phyloP scores from a whole-genome alignment of 345 rosid species.

The Reutealis trisperma region DNA sequence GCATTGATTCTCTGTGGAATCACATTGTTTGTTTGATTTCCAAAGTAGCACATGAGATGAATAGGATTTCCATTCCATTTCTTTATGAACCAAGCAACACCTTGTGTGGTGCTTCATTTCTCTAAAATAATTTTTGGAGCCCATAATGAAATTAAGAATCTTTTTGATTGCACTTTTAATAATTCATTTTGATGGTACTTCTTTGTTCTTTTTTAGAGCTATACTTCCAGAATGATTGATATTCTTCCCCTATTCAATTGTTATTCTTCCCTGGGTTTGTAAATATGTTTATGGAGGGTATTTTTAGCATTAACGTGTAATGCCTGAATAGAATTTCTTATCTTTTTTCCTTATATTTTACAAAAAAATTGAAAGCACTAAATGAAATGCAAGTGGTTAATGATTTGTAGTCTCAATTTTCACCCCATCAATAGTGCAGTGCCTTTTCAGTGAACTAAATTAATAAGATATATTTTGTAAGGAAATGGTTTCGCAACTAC shows the following conservation, averaged over 20 bases:
- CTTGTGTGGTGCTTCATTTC: background rate
- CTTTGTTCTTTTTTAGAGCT: background rate
- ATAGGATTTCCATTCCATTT: background rate
- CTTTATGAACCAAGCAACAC: background rate
- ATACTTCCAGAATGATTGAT: background rate
- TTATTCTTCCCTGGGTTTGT: background rate
- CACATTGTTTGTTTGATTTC: background rate
- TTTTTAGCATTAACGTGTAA: background rate
- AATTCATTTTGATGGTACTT: background rate
- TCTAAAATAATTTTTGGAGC: background rate
- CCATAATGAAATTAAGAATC: background rate
- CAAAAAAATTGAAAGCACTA: background rate
- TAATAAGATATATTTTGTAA: background rate
- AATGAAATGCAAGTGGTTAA: background rate
- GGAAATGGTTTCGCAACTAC: background rate
- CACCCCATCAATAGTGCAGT: background rate
- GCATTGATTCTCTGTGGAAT: background rate
- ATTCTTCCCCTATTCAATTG: background rate
- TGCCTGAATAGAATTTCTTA: background rate
- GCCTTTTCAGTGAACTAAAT: background rate
- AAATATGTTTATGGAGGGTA: background rate
- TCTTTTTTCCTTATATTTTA: background rate
- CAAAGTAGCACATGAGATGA: background rate
- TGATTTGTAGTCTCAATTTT: background rate
- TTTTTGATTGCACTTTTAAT: slow-evolving; percentile 1